Evolutionary conservation across 495 filamentous ascomycete species (phyloP).

Genomic region (Wilcoxina mikolae): DNA sequence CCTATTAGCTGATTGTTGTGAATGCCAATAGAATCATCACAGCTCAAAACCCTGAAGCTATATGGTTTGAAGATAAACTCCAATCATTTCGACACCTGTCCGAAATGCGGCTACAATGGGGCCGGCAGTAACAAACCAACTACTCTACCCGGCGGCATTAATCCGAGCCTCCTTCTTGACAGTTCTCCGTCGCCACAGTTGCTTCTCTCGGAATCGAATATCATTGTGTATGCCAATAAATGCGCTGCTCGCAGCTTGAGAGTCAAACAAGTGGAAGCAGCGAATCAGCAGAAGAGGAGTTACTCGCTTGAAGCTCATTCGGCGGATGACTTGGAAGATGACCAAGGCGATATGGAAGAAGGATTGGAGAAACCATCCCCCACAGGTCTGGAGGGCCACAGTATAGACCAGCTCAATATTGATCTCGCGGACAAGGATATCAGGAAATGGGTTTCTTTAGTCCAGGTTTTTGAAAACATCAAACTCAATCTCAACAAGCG

Average conservation of each 20-base stretch:
- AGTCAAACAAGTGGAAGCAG: not conserved
- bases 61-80: no score
- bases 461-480: slow-evolving; percentile 21
- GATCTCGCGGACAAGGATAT: slow-evolving; percentile 12
- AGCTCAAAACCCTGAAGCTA: no score
- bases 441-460: slow-evolving; percentile 13
- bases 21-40: no score
- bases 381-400: slow-evolving; percentile 13
- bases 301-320: not conserved
- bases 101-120: slow-evolving; percentile 8
- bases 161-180: slow-evolving; percentile 14
- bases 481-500: slow-evolving; percentile 12
- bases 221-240: slow-evolving; percentile 17
- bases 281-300: not conserved
- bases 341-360: not conserved
- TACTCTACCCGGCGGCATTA: slow-evolving; percentile 14
- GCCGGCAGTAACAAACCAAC: not conserved
- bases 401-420: slow-evolving; percentile 17
- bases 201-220: slow-evolving; percentile 14
- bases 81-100: slow-evolving; percentile 5
- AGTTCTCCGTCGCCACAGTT: slow-evolving; percentile 23
- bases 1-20: no score
- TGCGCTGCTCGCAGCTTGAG: slow-evolving; percentile 10
- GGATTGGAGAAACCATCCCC: not conserved
- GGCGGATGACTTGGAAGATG: not conserved